A percentile compares a stretch with the other conserved stretches of the same genome.
These are phyloP conservation scores for Leucogyrophana mollusca DNA, from an alignment of 768 basidiomycete species.

Conservation along the genomic window DNA sequence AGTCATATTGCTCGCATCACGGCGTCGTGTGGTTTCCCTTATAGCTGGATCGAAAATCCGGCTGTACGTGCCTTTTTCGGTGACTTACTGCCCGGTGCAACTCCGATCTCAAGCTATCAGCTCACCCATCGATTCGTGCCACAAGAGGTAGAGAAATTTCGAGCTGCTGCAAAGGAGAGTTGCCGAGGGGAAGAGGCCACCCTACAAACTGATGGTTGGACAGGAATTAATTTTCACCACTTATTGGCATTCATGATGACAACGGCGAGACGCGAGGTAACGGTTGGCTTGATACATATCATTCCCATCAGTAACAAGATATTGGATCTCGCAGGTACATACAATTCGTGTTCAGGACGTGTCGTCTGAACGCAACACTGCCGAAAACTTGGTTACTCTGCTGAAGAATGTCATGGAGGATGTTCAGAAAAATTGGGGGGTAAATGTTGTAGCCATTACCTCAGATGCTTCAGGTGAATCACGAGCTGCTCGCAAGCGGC, in stretches of 20 bases:
- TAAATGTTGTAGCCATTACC: background rate
- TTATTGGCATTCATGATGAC: conserved; percentile 5
- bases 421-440: background rate
- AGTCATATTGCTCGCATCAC: conserved; percentile 22
- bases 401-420: conserved; percentile 1
- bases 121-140: background rate
- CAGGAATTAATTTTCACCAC: conserved; percentile 1
- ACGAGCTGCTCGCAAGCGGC: background rate
- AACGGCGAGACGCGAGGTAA: background rate
- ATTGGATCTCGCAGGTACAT: background rate
- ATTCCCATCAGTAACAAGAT: background rate
- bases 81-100: conserved; percentile 1
- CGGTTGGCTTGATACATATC: background rate
- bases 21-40: conserved; percentile 30
- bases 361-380: conserved; percentile 4
- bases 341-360: conserved; percentile 1
- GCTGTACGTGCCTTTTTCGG: conserved; percentile 23
- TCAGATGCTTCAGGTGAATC: conserved; percentile 6
- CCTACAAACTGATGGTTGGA: conserved; percentile 5
- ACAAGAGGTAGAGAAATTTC: background rate
- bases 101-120: background rate
- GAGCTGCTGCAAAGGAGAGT: background rate
- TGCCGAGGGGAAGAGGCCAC: background rate
- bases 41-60: conserved; percentile 37
- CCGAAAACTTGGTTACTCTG: background rate